A percentile compares a stretch with the other conserved stretches of the same genome.
Conservation (phyloP, 2,329 filamentous ascomycete species). For the Pseudomassariella vexata region DNA sequence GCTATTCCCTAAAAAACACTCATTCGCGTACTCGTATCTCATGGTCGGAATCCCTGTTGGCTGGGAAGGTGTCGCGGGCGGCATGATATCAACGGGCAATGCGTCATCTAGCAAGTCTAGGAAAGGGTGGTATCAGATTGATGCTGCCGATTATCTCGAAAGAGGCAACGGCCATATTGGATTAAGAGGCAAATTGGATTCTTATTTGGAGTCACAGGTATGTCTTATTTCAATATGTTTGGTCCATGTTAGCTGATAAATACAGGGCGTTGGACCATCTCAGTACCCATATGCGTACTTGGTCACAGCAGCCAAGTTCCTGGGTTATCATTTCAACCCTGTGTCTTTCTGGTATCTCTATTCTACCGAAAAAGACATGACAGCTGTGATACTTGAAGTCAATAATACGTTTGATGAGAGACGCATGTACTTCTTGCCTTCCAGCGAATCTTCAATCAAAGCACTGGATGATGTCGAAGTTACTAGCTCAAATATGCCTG, state of each 20-base stretch:
- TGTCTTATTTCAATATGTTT: constrained; percentile 12
- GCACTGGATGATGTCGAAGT: constrained; percentile 10
- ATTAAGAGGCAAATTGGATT: constrained; percentile 57
- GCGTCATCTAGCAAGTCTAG: constrained; percentile 10
- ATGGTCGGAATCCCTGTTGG: constrained; percentile 62
- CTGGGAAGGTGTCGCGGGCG: constrained; percentile 49
- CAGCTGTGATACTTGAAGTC: constrained; percentile 65
- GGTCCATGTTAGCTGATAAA: constrained; percentile 9
- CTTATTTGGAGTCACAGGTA: constrained; percentile 53
- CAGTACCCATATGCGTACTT: constrained; percentile 65
- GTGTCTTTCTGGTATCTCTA: constrained; percentile 80
- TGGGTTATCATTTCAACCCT: constrained; percentile 69
- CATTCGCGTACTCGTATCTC: constrained; percentile 67
- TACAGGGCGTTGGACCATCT: constrained; percentile 49
- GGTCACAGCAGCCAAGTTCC: constrained; percentile 62
- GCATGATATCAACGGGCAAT: constrained; percentile 45
- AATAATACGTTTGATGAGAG: constrained; percentile 74
- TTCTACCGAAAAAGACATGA: constrained; percentile 47
- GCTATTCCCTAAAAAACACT: constrained; percentile 61
- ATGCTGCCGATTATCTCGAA: constrained; percentile 55
- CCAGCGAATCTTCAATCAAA: constrained; percentile 19
- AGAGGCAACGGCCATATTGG: constrained; percentile 45
- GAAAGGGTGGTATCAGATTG: constrained; percentile 51
- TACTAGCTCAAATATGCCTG: neutral
- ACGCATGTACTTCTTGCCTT: constrained; percentile 56